These are phyloP conservation scores for Phytophthora boehmeriae DNA, from an alignment of 352 stramenopile species.

Conservation along the genomic window DNA sequence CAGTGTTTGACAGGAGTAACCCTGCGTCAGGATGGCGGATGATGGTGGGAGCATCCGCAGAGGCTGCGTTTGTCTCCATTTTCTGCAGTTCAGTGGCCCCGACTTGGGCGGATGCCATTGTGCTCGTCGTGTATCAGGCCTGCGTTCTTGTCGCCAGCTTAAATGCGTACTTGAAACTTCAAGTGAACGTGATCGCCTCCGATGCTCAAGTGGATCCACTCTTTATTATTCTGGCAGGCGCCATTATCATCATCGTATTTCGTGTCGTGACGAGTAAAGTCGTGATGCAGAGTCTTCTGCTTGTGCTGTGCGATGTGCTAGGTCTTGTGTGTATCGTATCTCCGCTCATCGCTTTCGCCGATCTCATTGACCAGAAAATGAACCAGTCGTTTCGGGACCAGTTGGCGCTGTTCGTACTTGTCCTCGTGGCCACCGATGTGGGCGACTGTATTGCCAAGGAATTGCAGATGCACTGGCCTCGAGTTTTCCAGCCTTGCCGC, in stretches of 20 bases:
- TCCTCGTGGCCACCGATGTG: slow-evolving; percentile 51
- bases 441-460: slow-evolving; percentile 34
- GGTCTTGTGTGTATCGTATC: slow-evolving; percentile 45
- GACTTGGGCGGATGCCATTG: slow-evolving; percentile 37
- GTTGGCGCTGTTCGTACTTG: slow-evolving; percentile 52
- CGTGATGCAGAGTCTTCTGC: slow-evolving; percentile 51
- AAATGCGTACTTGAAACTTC: slow-evolving; percentile 57
- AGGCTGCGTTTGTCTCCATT: slow-evolving; percentile 35
- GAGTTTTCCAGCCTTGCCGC: slow-evolving; percentile 23
- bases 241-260: slow-evolving; percentile 45
- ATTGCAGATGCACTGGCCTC: slow-evolving; percentile 32
- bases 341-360: slow-evolving; percentile 48
- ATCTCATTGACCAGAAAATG: slow-evolving; percentile 49
- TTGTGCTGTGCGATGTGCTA: slow-evolving; percentile 46
- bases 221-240: slow-evolving; percentile 49
- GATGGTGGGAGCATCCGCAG: slow-evolving; percentile 38
- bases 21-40: slow-evolving; percentile 37
- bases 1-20: slow-evolving; percentile 28
- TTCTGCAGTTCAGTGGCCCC: slow-evolving; percentile 47
- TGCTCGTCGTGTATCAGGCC: slow-evolving; percentile 49
- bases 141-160: slow-evolving; percentile 53
- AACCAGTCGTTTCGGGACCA: slow-evolving; percentile 40
- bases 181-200: slow-evolving; percentile 33
- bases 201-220: slow-evolving; percentile 49
- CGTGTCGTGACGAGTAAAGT: slow-evolving; percentile 57